These are phyloP conservation scores for Arachis monticola DNA, from an alignment of 331 rosid genomes.

Conservation along the genomic window DNA sequence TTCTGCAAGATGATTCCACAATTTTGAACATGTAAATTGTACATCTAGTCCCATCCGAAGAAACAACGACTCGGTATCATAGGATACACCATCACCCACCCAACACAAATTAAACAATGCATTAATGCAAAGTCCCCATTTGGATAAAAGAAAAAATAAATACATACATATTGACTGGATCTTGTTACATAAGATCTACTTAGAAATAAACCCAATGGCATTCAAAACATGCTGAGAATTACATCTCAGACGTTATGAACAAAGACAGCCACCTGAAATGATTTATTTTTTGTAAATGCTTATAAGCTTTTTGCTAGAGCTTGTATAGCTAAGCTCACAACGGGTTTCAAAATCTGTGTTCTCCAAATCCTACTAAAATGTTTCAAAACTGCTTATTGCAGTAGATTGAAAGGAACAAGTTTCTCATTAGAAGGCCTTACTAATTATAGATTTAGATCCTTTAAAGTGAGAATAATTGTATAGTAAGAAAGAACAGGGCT, in stretches of 20 bases:
- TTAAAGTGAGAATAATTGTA: too few species aligned
- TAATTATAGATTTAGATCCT: too few species aligned
- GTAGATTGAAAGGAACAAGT: not conserved
- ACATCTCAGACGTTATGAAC: not conserved
- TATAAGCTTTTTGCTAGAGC: slow-evolving; percentile 10
- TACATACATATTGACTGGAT: not conserved
- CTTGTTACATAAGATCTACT: not conserved
- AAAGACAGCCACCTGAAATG: slow-evolving; percentile 12
- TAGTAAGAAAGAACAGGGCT: too few species aligned
- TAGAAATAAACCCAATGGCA: slow-evolving; percentile 1
- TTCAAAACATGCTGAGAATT: slow-evolving; percentile 7
- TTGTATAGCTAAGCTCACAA: not conserved
- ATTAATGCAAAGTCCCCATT: not conserved
- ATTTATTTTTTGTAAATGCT: not conserved
- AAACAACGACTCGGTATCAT: not conserved
- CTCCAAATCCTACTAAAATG: slow-evolving; percentile 1
- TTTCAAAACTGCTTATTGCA: not conserved
- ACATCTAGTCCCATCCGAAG: slow-evolving; percentile 3
- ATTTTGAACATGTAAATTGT: slow-evolving; percentile 27
- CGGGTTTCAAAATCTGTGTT: not conserved
- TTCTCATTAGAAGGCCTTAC: too few species aligned
- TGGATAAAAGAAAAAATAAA: not conserved
- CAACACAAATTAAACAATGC: not conserved
- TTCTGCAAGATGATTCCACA: slow-evolving; percentile 54
- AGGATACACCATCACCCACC: not conserved